phyloP scores from a whole-genome alignment of 352 stramenopile species.

The Phytopythium ostracodes region DNA sequence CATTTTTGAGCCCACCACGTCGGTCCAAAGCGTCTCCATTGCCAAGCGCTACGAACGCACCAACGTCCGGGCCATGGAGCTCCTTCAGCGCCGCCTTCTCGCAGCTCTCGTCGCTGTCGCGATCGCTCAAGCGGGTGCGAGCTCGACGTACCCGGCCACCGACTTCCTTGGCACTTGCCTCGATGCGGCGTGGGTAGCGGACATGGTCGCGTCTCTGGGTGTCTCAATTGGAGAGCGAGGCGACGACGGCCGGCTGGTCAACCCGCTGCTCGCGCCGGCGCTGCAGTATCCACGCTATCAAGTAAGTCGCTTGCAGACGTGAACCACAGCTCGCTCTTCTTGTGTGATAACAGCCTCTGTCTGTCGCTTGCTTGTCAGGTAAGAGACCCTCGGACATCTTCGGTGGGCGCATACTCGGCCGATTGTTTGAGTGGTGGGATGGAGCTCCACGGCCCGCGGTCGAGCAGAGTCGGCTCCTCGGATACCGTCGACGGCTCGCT shows the following conservation, averaged over 20 bases:
- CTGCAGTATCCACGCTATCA: slow-evolving; percentile 21
- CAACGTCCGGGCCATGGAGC: neutral
- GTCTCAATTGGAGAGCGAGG: slow-evolving; percentile 20
- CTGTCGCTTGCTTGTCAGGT: slow-evolving; percentile 13
- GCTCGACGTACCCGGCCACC: slow-evolving; percentile 19
- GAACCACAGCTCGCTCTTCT: no score
- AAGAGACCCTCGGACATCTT: slow-evolving; percentile 23
- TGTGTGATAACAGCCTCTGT: neutral
- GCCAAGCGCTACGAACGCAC: no score
- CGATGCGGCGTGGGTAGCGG: slow-evolving; percentile 22
- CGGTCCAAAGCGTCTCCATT: no score
- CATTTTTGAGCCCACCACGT: no score
- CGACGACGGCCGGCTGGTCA: slow-evolving; percentile 16
- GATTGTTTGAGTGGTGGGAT: slow-evolving; percentile 8
- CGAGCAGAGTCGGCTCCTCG: slow-evolving; percentile 8
- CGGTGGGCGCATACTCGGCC: slow-evolving; percentile 9
- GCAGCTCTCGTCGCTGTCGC: neutral
- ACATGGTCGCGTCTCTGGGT: slow-evolving; percentile 14
- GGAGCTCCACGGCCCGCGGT: slow-evolving; percentile 15
- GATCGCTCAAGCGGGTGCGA: neutral
- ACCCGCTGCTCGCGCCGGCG: slow-evolving; percentile 35
- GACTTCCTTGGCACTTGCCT: slow-evolving; percentile 47
- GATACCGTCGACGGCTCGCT: slow-evolving; percentile 19
- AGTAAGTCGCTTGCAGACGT: slow-evolving; percentile 4
- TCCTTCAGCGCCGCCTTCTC: neutral